Evolutionary conservation across 2,329 filamentous ascomycete species (phyloP).

Genomic region (Fusarium irregulare): DNA sequence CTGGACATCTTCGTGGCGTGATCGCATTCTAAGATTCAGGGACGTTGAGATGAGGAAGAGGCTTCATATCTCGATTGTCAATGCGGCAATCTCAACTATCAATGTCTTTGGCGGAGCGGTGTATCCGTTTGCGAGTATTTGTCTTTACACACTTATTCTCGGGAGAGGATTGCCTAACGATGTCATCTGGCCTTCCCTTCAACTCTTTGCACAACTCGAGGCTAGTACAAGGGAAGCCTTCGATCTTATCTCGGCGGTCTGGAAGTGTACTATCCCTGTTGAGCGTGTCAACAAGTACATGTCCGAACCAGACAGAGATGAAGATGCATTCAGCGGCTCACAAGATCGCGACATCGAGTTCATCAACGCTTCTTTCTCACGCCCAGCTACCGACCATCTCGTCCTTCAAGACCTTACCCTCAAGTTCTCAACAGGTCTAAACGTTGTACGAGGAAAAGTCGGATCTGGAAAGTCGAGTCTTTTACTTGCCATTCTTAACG

Average conservation of each 20-base stretch:
- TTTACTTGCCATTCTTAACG: constrained; percentile 68
- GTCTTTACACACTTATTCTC: constrained; percentile 80
- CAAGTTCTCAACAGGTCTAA: constrained; percentile 62
- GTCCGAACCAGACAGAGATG: constrained; percentile 81
- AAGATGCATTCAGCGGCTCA: constrained; percentile 54
- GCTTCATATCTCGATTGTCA: constrained; percentile 51
- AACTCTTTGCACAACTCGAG: constrained; percentile 82
- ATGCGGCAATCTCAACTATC: constrained; percentile 69
- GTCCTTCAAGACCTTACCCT: constrained; percentile 62
- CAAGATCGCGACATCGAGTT: constrained; percentile 62
- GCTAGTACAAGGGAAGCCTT: constrained; percentile 79
- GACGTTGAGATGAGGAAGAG: constrained; percentile 53
- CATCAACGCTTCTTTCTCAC: constrained; percentile 77
- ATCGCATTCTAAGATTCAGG: constrained; percentile 52
- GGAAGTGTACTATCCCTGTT: constrained; percentile 87
- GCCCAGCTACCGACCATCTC: constrained; percentile 74
- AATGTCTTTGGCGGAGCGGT: constrained; percentile 78
- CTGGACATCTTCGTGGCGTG: constrained; percentile 54
- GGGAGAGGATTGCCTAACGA: constrained; percentile 78
- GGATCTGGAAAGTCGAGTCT: constrained; percentile 72
- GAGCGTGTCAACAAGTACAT: constrained; percentile 87
- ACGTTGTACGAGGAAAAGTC: constrained; percentile 68
- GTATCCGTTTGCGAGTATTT: constrained; percentile 85
- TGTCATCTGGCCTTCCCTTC: constrained; percentile 86
- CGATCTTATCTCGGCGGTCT: constrained; percentile 76